Evolutionary conservation across 176 grass and related monocot genomes (phyloP).

Genomic region (Dendrocalamus sinicus): DNA sequence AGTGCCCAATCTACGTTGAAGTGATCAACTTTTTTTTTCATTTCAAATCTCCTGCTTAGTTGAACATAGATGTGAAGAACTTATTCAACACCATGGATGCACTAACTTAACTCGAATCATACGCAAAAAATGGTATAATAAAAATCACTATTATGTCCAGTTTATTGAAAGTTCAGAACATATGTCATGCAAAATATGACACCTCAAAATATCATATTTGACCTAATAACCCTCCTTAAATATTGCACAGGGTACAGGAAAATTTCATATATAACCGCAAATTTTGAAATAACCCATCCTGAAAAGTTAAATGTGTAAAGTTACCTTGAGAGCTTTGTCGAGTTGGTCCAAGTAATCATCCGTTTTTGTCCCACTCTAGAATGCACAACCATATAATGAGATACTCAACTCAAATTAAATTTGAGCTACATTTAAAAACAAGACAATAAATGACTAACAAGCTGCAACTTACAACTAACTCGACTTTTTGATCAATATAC

Average conservation of each 20-base stretch:
- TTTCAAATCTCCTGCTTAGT: slow-evolving; percentile 3
- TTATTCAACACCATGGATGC: not conserved
- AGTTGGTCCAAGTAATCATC: slow-evolving; percentile 87
- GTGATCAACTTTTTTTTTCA: not conserved
- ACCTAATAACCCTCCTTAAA: not conserved
- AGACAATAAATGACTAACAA: slow-evolving; percentile 17
- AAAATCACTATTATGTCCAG: not conserved
- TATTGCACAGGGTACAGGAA: not conserved
- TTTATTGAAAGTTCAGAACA: not conserved
- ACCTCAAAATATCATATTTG: not conserved
- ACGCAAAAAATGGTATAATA: not conserved
- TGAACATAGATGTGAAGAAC: slow-evolving; percentile 24
- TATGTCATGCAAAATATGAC: slow-evolving; percentile 7
- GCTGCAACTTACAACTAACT: slow-evolving; percentile 63
- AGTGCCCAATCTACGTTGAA: not conserved
- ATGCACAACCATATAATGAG: slow-evolving; percentile 32
- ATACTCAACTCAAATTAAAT: slow-evolving; percentile 33
- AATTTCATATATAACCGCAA: slow-evolving; percentile 8
- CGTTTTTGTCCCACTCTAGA: slow-evolving; percentile 77
- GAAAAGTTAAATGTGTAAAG: slow-evolving; percentile 8
- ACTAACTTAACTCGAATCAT: not conserved
- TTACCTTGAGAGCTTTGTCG: slow-evolving; percentile 84
- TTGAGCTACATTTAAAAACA: not conserved
- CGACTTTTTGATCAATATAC: slow-evolving; percentile 90
- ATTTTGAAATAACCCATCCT: not conserved